These are phyloP conservation scores for Boletus fagicola DNA, from an alignment of 768 basidiomycete genomes.

Conservation along the genomic window DNA sequence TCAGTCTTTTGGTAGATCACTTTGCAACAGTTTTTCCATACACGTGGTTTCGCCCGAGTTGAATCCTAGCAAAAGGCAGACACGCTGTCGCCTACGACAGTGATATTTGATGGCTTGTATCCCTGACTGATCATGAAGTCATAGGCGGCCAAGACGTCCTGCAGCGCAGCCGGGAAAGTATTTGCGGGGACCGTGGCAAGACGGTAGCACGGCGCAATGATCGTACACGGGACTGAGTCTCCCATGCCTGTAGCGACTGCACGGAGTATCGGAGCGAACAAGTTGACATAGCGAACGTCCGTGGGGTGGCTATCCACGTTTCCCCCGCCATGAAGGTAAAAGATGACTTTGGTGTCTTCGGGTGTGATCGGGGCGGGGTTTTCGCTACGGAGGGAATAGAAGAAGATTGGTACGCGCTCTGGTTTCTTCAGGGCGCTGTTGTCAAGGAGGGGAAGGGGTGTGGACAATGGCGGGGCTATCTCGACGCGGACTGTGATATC, in stretches of 20 bases:
- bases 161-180: constrained; percentile 12
- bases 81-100: constrained; percentile 20
- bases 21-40: constrained; percentile 9
- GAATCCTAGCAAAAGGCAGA: constrained; percentile 41
- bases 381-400: background rate
- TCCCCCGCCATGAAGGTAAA: constrained; percentile 14
- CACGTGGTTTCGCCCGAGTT: constrained; percentile 33
- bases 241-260: background rate
- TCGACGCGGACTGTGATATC: constrained; percentile 5
- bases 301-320: constrained; percentile 9
- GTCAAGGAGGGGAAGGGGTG: background rate
- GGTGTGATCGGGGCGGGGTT: background rate
- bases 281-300: background rate
- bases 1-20: background rate
- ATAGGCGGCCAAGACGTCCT: constrained; percentile 17
- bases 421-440: background rate
- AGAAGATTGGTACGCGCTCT: constrained; percentile 12
- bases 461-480: constrained; percentile 1
- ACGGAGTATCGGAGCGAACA: constrained; percentile 4
- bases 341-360: constrained; percentile 11
- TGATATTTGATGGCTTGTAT: constrained; percentile 12
- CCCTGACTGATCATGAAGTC: constrained; percentile 12
- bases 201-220: constrained; percentile 16
- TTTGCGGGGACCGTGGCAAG: constrained; percentile 17
- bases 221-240: background rate